Conservation (phyloP, 331 rosid genomes). For the Malus hybrid region DNA sequence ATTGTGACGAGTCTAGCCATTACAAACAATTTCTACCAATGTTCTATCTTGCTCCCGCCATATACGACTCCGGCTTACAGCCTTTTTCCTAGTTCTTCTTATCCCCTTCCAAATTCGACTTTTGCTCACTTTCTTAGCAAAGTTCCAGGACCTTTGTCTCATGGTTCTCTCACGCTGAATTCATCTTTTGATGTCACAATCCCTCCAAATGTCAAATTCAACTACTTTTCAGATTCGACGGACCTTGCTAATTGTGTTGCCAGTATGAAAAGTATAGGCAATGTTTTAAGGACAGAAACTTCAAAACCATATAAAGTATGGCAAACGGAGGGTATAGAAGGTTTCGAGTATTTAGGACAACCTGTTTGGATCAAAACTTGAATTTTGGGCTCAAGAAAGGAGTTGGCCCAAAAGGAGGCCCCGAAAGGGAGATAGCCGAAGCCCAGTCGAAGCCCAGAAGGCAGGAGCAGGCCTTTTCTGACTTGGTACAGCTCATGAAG, state of each 20-base stretch:
- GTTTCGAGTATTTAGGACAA: not conserved
- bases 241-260: conserved; percentile 19
- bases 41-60: not conserved
- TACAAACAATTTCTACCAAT: not conserved
- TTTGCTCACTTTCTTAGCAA: not conserved
- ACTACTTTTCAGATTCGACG: not conserved
- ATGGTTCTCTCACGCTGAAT: not conserved
- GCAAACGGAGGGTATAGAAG: not conserved
- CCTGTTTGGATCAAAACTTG: not conserved
- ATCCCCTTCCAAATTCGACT: not conserved
- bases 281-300: conserved; percentile 8
- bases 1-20: not conserved
- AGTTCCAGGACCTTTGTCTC: not conserved
- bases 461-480: too few relatives aligned
- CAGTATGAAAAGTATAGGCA: conserved; percentile 14
- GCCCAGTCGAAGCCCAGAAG: too few relatives aligned
- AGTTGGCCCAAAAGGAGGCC: too few relatives aligned
- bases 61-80: not conserved
- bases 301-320: not conserved
- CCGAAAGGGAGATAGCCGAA: too few relatives aligned
- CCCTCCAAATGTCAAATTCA: conserved; percentile 14
- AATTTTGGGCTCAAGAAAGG: too few relatives aligned
- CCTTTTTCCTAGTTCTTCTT: not conserved
- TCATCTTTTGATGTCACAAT: conserved; percentile 1
- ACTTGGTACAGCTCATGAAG: too few relatives aligned